A percentile compares a stretch with the other conserved stretches of the same genome.
Evolutionary conservation across 768 basidiomycete species (phyloP).

Genomic region (Tricholoma bakamatsutake): DNA sequence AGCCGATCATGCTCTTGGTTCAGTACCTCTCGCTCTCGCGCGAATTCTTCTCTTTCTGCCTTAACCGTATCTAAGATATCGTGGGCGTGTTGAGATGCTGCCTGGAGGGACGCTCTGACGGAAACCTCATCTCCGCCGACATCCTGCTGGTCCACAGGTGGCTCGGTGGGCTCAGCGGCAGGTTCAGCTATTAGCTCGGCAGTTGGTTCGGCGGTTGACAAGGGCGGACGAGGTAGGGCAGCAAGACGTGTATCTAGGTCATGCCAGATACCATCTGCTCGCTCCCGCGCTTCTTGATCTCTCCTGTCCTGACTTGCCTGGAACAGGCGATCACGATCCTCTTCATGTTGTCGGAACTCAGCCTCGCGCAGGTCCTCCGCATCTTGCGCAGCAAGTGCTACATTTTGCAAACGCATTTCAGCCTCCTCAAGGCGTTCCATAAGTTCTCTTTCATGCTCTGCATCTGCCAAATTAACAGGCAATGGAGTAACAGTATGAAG

Average conservation of each 20-base stretch:
- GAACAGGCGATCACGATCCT: slow-evolving; percentile 57
- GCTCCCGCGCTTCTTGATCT: slow-evolving; percentile 47
- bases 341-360: slow-evolving; percentile 61
- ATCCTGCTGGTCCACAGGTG: slow-evolving; percentile 9
- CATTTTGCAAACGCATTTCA: slow-evolving; percentile 37
- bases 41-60: slow-evolving; percentile 54
- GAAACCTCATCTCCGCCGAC: slow-evolving; percentile 31
- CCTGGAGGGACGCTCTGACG: slow-evolving; percentile 42
- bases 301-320: slow-evolving; percentile 53
- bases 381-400: slow-evolving; percentile 44
- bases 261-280: slow-evolving; percentile 40
- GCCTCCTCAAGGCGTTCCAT: slow-evolving; percentile 53
- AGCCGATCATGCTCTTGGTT: slow-evolving; percentile 50
- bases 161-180: not conserved
- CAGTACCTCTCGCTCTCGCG: slow-evolving; percentile 46
- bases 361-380: slow-evolving; percentile 60
- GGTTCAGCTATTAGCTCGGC: slow-evolving; percentile 4
- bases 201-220: slow-evolving; percentile 13
- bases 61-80: slow-evolving; percentile 56
- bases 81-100: slow-evolving; percentile 47
- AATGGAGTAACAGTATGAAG: slow-evolving; percentile 31
- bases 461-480: slow-evolving; percentile 28
- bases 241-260: slow-evolving; percentile 34
- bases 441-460: slow-evolving; percentile 45
- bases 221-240: slow-evolving; percentile 25